Evolutionary conservation across 352 stramenopile genomes (phyloP).

Genomic region (Phytophthora europaea): DNA sequence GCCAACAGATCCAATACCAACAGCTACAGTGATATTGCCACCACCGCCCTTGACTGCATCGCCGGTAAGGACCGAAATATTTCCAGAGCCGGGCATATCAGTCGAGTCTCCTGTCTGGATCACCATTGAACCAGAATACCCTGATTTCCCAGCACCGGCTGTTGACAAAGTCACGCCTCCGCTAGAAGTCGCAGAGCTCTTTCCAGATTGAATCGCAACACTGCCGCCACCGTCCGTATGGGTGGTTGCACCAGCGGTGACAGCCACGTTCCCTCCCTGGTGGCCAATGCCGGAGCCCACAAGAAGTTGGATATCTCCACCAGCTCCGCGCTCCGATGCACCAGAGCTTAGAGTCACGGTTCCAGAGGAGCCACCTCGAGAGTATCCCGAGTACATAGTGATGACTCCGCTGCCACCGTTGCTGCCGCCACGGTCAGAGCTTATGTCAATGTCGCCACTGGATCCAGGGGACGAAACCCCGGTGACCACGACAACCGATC

Average conservation of each 20-base stretch:
- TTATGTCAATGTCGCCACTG: slow-evolving; percentile 74
- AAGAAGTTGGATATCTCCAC: slow-evolving; percentile 62
- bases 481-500: slow-evolving; percentile 56
- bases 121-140: slow-evolving; percentile 77
- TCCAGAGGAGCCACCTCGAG: slow-evolving; percentile 66
- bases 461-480: slow-evolving; percentile 54
- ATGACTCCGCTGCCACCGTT: slow-evolving; percentile 64
- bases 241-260: slow-evolving; percentile 57
- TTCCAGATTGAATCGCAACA: slow-evolving; percentile 62
- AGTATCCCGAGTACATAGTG: slow-evolving; percentile 56
- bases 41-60: slow-evolving; percentile 53
- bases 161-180: slow-evolving; percentile 57
- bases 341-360: slow-evolving; percentile 80
- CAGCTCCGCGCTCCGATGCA: slow-evolving; percentile 51
- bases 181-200: slow-evolving; percentile 63
- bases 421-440: slow-evolving; percentile 58
- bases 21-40: slow-evolving; percentile 68
- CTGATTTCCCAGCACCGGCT: slow-evolving; percentile 64
- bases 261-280: slow-evolving; percentile 55
- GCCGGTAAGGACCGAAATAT: slow-evolving; percentile 76
- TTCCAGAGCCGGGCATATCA: slow-evolving; percentile 60
- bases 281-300: slow-evolving; percentile 58
- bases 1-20: slow-evolving; percentile 54
- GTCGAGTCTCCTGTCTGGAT: slow-evolving; percentile 74
- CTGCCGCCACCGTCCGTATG: slow-evolving; percentile 58